phyloP scores from a whole-genome alignment of 2,329 filamentous ascomycete genomes.

The Ophiostoma pallidulum region DNA sequence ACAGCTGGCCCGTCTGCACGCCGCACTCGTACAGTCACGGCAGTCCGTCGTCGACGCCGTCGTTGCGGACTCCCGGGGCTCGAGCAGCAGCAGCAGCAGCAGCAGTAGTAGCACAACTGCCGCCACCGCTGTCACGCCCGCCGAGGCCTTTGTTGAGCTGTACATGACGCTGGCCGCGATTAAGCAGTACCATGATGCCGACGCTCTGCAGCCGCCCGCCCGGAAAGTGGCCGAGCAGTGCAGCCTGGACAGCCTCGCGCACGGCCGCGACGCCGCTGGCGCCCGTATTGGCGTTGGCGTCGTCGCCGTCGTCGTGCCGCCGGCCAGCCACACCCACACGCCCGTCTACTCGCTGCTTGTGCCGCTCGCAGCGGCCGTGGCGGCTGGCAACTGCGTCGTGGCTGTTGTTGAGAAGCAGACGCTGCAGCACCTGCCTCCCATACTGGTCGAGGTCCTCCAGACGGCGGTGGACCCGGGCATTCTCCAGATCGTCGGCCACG shows the following conservation, averaged over 20 bases:
- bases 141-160: constrained; percentile 27
- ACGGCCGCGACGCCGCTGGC: constrained; percentile 18
- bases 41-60: constrained; percentile 23
- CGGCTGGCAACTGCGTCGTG: constrained; percentile 28
- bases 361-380: constrained; percentile 26
- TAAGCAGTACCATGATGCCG: constrained; percentile 22
- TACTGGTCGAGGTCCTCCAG: constrained; percentile 18
- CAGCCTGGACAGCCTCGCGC: constrained; percentile 19
- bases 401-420: constrained; percentile 23
- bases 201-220: constrained; percentile 22
- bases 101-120: too few species aligned
- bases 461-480: constrained; percentile 21
- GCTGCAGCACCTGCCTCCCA: neutral
- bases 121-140: too few species aligned
- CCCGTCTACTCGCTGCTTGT: constrained; percentile 25
- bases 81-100: too few species aligned
- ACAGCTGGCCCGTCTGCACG: constrained; percentile 26
- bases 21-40: constrained; percentile 17
- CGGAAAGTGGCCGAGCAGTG: constrained; percentile 24
- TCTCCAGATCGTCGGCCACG: constrained; percentile 17
- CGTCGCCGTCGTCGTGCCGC: constrained; percentile 26
- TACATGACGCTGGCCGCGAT: constrained; percentile 24
- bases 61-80: constrained; percentile 21
- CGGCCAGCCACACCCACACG: constrained; percentile 23
- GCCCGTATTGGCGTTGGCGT: constrained; percentile 21